Evolutionary conservation across 2,329 filamentous ascomycete genomes (phyloP).

Genomic region (Fusarium fujikuroi): DNA sequence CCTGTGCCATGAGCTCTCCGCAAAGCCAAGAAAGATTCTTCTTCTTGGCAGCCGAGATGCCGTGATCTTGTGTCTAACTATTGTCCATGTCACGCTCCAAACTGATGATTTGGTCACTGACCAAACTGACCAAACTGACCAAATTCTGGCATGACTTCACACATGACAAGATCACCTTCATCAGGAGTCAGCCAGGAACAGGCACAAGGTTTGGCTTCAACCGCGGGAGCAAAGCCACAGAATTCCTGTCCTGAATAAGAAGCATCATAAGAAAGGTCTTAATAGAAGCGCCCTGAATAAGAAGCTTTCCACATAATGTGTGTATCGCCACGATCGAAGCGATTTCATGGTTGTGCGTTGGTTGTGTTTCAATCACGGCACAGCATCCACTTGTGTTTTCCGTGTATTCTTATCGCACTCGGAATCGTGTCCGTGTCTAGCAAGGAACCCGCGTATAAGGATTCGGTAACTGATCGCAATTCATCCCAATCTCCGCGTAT

Average conservation of each 20-base stretch:
- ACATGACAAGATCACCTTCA: neutral
- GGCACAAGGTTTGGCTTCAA: slow-evolving; percentile 10
- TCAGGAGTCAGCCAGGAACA: slow-evolving; percentile 27
- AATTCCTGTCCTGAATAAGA: slow-evolving; percentile 20
- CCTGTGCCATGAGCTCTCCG: neutral
- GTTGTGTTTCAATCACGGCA: slow-evolving; percentile 18
- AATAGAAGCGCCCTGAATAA: neutral
- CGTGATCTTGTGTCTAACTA: slow-evolving; percentile 21
- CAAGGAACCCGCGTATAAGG: slow-evolving; percentile 17
- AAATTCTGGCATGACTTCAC: neutral
- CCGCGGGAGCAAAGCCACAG: slow-evolving; percentile 30
- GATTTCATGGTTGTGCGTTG: neutral
- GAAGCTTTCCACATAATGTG: neutral
- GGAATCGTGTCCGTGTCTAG: slow-evolving; percentile 24
- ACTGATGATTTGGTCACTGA: neutral
- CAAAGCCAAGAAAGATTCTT: slow-evolving; percentile 12
- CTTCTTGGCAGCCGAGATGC: slow-evolving; percentile 34
- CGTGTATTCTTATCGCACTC: slow-evolving; percentile 16
- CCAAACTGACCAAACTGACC: no score
- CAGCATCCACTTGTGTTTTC: slow-evolving; percentile 21
- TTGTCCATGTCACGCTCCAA: neutral
- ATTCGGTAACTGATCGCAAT: neutral
- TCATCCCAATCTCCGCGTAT: slow-evolving; percentile 20
- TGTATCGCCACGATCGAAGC: neutral
- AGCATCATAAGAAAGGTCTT: no score